phyloP scores from a whole-genome alignment of 2,329 filamentous ascomycete species.

The Tolypocladium amazonense region DNA sequence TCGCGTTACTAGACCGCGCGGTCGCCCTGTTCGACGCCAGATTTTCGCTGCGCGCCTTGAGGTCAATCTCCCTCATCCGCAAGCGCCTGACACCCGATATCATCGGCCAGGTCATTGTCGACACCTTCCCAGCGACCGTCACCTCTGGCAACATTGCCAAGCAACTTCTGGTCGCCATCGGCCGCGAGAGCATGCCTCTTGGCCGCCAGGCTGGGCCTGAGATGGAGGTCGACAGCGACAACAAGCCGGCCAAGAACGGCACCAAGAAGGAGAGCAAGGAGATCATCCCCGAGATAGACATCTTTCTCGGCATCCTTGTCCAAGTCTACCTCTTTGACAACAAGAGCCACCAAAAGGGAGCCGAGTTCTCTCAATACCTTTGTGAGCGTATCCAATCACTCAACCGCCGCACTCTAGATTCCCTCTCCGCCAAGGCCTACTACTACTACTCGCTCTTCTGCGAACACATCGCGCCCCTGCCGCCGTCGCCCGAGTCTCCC shows the following conservation, averaged over 20 bases:
- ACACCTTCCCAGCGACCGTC: conserved; percentile 58
- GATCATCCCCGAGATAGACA: conserved; percentile 73
- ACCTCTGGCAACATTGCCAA: conserved; percentile 56
- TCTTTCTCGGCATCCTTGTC: conserved; percentile 76
- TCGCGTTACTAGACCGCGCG: conserved; percentile 80
- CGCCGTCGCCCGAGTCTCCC: conserved; percentile 80
- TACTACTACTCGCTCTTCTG: conserved; percentile 97
- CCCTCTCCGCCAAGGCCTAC: conserved; percentile 88
- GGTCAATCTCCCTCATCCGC: conserved; percentile 90
- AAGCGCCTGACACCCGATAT: conserved; percentile 81
- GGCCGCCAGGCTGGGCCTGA: conserved; percentile 46
- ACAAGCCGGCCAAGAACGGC: conserved; percentile 42
- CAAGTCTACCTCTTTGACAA: conserved; percentile 85
- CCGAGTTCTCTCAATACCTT: conserved; percentile 73
- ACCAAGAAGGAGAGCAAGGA: conserved; percentile 63
- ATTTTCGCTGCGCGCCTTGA: conserved; percentile 87
- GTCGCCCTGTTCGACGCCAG: conserved; percentile 88
- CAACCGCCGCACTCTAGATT: conserved; percentile 90
- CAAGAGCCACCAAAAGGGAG: conserved; percentile 70
- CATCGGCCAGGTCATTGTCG: conserved; percentile 67
- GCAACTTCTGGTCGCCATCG: conserved; percentile 59
- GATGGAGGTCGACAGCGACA: conserved; percentile 63
- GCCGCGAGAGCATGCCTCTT: conserved; percentile 54
- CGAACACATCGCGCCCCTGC: conserved; percentile 78
- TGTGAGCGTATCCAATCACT: conserved; percentile 76